Evolutionary conservation across 139 green algal species (phyloP), one percentile per base, ranked within the genome.

Genomic region (Yamagishiella unicocca): DNA sequence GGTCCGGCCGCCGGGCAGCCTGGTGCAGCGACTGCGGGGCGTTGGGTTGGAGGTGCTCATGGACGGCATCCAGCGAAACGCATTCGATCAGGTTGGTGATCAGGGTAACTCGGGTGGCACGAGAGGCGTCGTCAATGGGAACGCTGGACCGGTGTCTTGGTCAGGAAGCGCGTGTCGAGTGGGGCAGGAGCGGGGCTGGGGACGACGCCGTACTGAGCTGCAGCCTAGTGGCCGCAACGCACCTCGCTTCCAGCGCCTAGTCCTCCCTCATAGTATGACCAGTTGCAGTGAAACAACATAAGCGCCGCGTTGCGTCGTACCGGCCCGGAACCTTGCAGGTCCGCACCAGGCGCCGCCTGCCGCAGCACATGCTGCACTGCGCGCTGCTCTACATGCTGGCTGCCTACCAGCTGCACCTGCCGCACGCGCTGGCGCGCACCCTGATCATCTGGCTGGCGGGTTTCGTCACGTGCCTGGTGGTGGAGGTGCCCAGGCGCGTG

Each of bases 301-400:
- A n/a, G n/a, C n/a, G n/a, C n/a, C n/a, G n/a, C n/a, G n/a, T n/a
- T n/a, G n/a, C n/a, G n/a, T n/a, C n/a, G n/a, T n/a, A n/a, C n/a
- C n/a, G n/a, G n/a, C n/a, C n/a, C n/a, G n/a, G 50, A 12, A 21
- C 55, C 1, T 35, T 9, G 3, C 80, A 86, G 80, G 80, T 86
- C 4, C 80, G 80, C 62, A 77, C 80, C 7, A 21, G 43, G 33
- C 64, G 61, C 35, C 80, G 80, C 24, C 62, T 86, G 66, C 61
- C 64, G 43, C 80, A 68, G 80, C 80, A 86, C 42, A 86, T 64
- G 21, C 42, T 86, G 43, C 80, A 86, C 80, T 86, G 80, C 64
- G 64, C 25, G 38, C 80, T 86, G 43, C 29, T 86, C 9, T 86
- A 86, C 80, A 21, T 31, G 7, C 43, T 86, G 19, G 42, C 33